A percentile compares a stretch with the other conserved stretches of the same genome.
Conservation (phyloP, 2,329 filamentous ascomycete genomes). For the Phaeosphaeriaceae sp. region DNA sequence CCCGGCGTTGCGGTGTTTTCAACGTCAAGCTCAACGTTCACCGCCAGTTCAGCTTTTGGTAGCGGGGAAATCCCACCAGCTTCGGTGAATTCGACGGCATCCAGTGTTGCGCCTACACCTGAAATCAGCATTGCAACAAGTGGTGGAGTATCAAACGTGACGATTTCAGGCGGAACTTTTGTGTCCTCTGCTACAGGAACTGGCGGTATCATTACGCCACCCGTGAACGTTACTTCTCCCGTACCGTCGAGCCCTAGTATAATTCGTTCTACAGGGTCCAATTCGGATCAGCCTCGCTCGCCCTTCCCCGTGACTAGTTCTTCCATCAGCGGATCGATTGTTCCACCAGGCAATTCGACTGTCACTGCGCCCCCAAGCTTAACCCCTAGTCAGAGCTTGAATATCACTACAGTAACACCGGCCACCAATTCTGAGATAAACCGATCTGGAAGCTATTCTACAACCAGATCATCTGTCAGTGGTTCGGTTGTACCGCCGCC, state of each 20-base stretch:
- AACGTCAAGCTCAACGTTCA: constrained; percentile 10
- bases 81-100: constrained; percentile 2
- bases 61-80: constrained; percentile 13
- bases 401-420: neutral
- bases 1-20: neutral
- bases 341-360: too few relatives aligned
- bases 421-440: neutral
- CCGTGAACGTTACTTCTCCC: neutral
- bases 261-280: too few relatives aligned
- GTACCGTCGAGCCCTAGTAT: too few relatives aligned
- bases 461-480: too few relatives aligned
- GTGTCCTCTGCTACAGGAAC: neutral
- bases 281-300: too few relatives aligned
- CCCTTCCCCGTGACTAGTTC: too few relatives aligned
- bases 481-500: too few relatives aligned
- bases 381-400: constrained; percentile 1
- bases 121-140: neutral
- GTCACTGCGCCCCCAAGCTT: too few relatives aligned
- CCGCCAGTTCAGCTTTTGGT: constrained; percentile 10
- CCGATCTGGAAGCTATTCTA: neutral
- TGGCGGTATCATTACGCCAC: constrained; percentile 5
- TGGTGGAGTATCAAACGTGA: neutral
- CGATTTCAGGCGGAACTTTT: constrained; percentile 4
- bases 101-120: neutral
- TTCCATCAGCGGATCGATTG: too few relatives aligned